Evolutionary conservation across 192 early-diverging fungal genomes (phyloP).

Genomic region (Funneliformis geosporum): DNA sequence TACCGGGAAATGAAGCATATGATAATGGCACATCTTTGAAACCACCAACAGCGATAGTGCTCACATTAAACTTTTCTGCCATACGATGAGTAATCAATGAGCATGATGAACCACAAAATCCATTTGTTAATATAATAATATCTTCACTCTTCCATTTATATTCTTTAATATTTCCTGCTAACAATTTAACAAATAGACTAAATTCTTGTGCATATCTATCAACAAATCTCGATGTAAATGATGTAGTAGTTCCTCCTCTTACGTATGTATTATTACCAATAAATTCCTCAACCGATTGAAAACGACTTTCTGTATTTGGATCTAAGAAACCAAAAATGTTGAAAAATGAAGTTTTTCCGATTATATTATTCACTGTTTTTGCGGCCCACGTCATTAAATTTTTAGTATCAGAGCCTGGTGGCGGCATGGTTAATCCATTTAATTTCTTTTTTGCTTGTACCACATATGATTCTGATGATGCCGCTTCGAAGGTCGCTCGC

Average conservation of each 20-base stretch:
- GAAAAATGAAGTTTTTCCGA: background rate
- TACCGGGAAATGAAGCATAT: constrained; percentile 40
- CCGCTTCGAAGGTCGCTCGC: background rate
- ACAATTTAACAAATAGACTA: background rate
- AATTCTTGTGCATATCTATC: background rate
- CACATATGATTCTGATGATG: too few species aligned
- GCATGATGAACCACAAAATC: constrained; percentile 41
- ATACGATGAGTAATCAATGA: constrained; percentile 35
- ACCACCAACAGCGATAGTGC: constrained; percentile 37
- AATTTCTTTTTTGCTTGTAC: too few species aligned
- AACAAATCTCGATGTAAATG: background rate
- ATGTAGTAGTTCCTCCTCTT: background rate
- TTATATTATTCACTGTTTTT: background rate
- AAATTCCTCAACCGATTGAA: background rate
- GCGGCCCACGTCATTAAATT: background rate
- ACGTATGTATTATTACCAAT: constrained; percentile 3
- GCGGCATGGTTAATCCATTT: background rate
- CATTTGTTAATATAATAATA: constrained; percentile 39
- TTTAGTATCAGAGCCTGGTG: background rate
- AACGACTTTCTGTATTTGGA: background rate
- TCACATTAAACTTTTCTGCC: constrained; percentile 37
- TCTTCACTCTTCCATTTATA: background rate
- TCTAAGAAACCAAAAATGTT: background rate
- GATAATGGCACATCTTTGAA: constrained; percentile 37
- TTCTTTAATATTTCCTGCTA: background rate